phyloP scores from a whole-genome alignment of 2,329 filamentous ascomycete species.

The Torrubiellomyces zombiae region DNA sequence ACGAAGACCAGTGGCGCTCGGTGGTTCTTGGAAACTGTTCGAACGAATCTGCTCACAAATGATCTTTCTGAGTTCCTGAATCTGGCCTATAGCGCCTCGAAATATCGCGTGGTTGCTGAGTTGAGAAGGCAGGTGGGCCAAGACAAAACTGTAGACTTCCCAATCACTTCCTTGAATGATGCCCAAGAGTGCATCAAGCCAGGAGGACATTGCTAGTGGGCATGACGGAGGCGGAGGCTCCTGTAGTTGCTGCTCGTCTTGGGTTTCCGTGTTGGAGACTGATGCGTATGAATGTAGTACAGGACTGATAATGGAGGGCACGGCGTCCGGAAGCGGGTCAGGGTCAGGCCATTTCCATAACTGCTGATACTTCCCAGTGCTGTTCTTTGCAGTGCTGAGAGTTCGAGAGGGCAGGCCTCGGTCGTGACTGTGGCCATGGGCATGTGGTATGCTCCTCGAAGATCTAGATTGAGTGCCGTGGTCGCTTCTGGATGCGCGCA shows the following conservation, averaged over 20 bases:
- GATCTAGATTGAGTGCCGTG: conserved; percentile 20
- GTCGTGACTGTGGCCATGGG: conserved; percentile 28
- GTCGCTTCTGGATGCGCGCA: conserved; percentile 28
- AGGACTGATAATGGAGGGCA: conserved; percentile 29
- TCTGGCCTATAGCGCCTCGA: conserved; percentile 51
- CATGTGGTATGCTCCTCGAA: conserved; percentile 34
- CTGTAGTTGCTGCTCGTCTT: conserved; percentile 6
- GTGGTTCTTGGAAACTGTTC: conserved; percentile 67
- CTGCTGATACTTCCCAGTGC: conserved; percentile 24
- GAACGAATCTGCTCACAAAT: conserved; percentile 71
- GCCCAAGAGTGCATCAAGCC: conserved; percentile 63
- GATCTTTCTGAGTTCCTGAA: conserved; percentile 58
- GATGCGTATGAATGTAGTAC: conserved; percentile 26
- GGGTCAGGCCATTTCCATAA: conserved; percentile 43
- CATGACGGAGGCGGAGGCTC: conserved; percentile 10
- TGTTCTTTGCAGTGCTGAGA: conserved; percentile 20
- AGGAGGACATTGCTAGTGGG: conserved; percentile 45
- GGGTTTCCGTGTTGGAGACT: conserved; percentile 1
- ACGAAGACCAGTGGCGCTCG: conserved; percentile 58
- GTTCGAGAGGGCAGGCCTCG: conserved; percentile 23
- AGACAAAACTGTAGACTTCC: conserved; percentile 82
- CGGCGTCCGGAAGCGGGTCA: conserved; percentile 33
- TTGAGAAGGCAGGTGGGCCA: conserved; percentile 75
- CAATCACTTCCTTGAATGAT: conserved; percentile 66
- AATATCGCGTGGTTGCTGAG: conserved; percentile 84